Conservation (phyloP, 2,329 filamentous ascomycete species). For the Trichoderma sp. region DNA sequence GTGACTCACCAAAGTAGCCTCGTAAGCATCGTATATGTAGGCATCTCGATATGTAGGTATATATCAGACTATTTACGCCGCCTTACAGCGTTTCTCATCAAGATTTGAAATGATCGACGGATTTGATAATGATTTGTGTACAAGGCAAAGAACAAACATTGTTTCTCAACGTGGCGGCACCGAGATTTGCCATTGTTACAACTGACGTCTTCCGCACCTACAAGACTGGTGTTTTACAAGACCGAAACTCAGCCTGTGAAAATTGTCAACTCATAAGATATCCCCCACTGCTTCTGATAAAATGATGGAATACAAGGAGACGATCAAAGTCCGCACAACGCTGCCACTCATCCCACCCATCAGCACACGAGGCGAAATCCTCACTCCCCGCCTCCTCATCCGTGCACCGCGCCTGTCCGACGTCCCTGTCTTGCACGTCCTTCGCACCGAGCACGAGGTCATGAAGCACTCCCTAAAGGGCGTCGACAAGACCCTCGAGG, state of each 20-base stretch:
- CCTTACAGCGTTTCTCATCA: not conserved
- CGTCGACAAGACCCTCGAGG: conserved; percentile 1
- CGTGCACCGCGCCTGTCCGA: conserved; percentile 5
- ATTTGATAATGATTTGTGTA: not conserved
- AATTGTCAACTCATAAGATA: too few relatives aligned
- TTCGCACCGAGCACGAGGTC: conserved; percentile 4
- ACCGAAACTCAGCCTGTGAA: too few relatives aligned
- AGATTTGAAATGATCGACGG: not conserved
- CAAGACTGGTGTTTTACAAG: not conserved
- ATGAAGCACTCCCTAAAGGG: conserved; percentile 1
- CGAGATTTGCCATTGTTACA: not conserved
- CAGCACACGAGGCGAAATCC: conserved; percentile 4
- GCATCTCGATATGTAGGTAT: not conserved
- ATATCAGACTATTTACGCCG: not conserved
- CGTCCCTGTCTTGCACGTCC: conserved; percentile 7
- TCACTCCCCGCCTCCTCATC: conserved; percentile 4
- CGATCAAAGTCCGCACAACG: conserved; percentile 4
- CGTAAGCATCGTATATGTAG: not conserved
- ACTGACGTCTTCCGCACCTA: not conserved
- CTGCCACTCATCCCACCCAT: conserved; percentile 10
- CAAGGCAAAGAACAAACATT: not conserved
- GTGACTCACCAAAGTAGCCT: not conserved
- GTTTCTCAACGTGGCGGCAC: not conserved
- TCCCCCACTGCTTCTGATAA: not conserved
- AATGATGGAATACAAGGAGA: not conserved